A percentile compares a stretch with the other conserved stretches of the same genome.
Evolutionary conservation across 768 basidiomycete genomes (phyloP).

Genomic region (Boletus rubroflammeus): DNA sequence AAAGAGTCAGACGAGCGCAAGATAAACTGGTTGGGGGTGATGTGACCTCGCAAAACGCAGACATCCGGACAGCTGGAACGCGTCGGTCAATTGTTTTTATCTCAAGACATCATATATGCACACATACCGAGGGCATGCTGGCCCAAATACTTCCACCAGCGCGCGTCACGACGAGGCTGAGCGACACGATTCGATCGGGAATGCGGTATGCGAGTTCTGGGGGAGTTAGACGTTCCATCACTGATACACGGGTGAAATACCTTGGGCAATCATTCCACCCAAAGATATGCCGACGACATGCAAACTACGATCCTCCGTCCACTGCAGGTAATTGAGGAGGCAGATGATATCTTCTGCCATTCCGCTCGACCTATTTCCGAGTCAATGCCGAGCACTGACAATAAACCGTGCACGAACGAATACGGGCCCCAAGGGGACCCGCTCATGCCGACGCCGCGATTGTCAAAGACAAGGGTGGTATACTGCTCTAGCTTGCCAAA

Average conservation of each 20-base stretch:
- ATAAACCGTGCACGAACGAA: slow-evolving; percentile 45
- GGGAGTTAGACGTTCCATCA: background rate
- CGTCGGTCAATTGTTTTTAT: background rate
- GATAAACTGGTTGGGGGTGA: background rate
- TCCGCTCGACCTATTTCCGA: slow-evolving; percentile 50
- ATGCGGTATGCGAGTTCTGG: slow-evolving; percentile 67
- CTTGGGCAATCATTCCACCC: slow-evolving; percentile 84
- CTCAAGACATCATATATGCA: background rate
- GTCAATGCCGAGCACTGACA: background rate
- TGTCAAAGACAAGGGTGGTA: slow-evolving; percentile 73
- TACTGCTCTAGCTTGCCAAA: slow-evolving; percentile 56
- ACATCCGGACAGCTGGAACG: slow-evolving; percentile 40
- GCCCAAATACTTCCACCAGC: slow-evolving; percentile 55
- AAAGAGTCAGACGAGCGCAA: slow-evolving; percentile 4
- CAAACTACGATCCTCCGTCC: slow-evolving; percentile 58
- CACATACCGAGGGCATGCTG: slow-evolving; percentile 62
- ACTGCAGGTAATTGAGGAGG: slow-evolving; percentile 67
- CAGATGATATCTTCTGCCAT: slow-evolving; percentile 77
- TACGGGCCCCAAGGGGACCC: slow-evolving; percentile 71
- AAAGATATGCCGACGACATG: slow-evolving; percentile 74
- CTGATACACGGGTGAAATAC: slow-evolving; percentile 32
- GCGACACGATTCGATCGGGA: slow-evolving; percentile 61
- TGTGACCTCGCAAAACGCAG: slow-evolving; percentile 34
- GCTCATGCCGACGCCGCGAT: slow-evolving; percentile 79
- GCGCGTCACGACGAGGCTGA: slow-evolving; percentile 67